Conservation (phyloP, 2,329 filamentous ascomycete genomes). For the Mycosphaerelloides madeirae region DNA sequence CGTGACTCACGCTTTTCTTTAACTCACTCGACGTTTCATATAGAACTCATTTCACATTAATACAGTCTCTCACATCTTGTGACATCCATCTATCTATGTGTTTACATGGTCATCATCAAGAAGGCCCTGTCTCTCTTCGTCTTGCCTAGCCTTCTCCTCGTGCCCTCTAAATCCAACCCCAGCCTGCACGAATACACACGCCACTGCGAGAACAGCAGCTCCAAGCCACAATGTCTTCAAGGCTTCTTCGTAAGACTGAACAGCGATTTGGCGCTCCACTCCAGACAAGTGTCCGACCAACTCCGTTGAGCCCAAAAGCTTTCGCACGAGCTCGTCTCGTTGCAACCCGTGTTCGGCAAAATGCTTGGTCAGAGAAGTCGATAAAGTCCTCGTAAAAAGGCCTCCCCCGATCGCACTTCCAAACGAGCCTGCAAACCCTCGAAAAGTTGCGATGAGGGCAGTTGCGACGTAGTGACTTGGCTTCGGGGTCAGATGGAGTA, state of each 20-base stretch:
- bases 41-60: neutral
- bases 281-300: slow-evolving; percentile 49
- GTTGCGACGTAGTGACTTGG: slow-evolving; percentile 70
- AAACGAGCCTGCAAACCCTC: slow-evolving; percentile 76
- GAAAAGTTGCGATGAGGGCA: slow-evolving; percentile 71
- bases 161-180: slow-evolving; percentile 50
- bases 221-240: slow-evolving; percentile 51
- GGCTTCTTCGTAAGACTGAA: slow-evolving; percentile 52
- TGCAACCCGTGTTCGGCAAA: slow-evolving; percentile 48
- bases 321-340: slow-evolving; percentile 46
- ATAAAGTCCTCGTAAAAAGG: slow-evolving; percentile 62
- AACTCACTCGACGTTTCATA: too few relatives aligned
- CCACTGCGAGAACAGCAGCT: slow-evolving; percentile 46
- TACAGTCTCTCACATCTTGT: neutral
- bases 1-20: too few relatives aligned
- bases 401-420: slow-evolving; percentile 76
- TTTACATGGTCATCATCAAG: slow-evolving; percentile 34
- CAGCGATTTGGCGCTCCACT: slow-evolving; percentile 47
- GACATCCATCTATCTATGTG: slow-evolving; percentile 6
- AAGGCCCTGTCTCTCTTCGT: slow-evolving; percentile 7
- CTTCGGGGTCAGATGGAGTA: slow-evolving; percentile 65
- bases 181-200: slow-evolving; percentile 52
- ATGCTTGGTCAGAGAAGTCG: slow-evolving; percentile 50
- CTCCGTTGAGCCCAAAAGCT: slow-evolving; percentile 55
- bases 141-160: slow-evolving; percentile 5